Evolutionary conservation across 2,329 filamentous ascomycete genomes (phyloP).

Genomic region (Seiridium cupressi): DNA sequence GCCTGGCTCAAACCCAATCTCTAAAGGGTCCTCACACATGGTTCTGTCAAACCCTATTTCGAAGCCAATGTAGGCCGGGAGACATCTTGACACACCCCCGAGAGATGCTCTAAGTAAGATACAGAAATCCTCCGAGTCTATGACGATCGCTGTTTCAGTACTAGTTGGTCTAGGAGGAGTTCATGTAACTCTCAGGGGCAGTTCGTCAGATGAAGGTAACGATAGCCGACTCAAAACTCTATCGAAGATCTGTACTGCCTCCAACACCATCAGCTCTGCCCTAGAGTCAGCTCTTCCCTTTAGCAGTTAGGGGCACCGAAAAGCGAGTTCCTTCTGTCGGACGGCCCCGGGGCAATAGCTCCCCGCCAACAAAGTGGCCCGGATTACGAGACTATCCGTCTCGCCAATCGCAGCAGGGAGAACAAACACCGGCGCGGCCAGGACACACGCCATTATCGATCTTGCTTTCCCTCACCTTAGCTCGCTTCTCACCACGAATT

Average conservation of each 20-base stretch:
- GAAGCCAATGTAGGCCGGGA: background rate
- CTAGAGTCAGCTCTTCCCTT: background rate
- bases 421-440: too few relatives aligned
- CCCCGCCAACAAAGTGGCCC: background rate
- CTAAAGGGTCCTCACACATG: background rate
- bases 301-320: background rate
- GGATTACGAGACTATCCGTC: background rate
- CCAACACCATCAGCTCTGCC: background rate
- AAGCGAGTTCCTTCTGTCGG: background rate
- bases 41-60: background rate
- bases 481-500: too few relatives aligned
- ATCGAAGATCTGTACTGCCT: background rate
- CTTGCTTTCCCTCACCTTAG: background rate
- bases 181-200: background rate
- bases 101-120: background rate
- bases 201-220: background rate
- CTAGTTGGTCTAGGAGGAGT: background rate
- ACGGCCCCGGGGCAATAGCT: background rate
- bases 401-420: background rate
- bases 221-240: background rate
- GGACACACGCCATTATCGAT: background rate
- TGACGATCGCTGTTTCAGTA: background rate
- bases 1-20: background rate
- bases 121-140: background rate
- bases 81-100: background rate